These are phyloP conservation scores for Neurospora sp. DNA, from an alignment of 495 filamentous ascomycete species.

Conservation along the genomic window DNA sequence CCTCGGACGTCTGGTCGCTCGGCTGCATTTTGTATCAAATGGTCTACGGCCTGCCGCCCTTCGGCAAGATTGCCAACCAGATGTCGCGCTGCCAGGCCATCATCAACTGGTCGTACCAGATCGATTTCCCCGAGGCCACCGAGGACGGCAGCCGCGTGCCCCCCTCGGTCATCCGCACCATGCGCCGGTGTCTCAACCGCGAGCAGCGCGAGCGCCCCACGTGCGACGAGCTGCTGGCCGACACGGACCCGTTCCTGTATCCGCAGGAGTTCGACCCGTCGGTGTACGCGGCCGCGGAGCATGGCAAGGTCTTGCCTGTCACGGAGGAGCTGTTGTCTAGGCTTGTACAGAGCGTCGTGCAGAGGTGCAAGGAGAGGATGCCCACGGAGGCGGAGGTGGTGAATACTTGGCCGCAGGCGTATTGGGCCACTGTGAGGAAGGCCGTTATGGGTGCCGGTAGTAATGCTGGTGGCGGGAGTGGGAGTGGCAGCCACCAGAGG, in stretches of 20 bases:
- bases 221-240: constrained; percentile 60
- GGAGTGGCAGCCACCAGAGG: neutral
- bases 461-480: neutral
- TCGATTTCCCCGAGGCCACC: constrained; percentile 70
- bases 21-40: constrained; percentile 97
- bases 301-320: constrained; percentile 57
- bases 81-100: constrained; percentile 70
- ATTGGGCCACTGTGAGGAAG: constrained; percentile 45
- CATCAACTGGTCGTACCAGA: constrained; percentile 72
- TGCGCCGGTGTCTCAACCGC: constrained; percentile 71
- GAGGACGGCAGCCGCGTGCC: constrained; percentile 67
- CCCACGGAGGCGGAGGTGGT: constrained; percentile 62
- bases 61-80: constrained; percentile 81
- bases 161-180: constrained; percentile 54
- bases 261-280: constrained; percentile 48
- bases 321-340: constrained; percentile 65
- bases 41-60: constrained; percentile 87
- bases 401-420: constrained; percentile 52
- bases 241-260: constrained; percentile 70
- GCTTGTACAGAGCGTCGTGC: constrained; percentile 67
- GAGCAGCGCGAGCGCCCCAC: constrained; percentile 70
- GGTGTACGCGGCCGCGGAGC: constrained; percentile 23
- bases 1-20: constrained; percentile 90
- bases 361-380: constrained; percentile 57
- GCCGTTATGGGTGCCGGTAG: constrained; percentile 12